Conservation (phyloP, 345 rosid genomes). For the Linum usitatissimum region DNA sequence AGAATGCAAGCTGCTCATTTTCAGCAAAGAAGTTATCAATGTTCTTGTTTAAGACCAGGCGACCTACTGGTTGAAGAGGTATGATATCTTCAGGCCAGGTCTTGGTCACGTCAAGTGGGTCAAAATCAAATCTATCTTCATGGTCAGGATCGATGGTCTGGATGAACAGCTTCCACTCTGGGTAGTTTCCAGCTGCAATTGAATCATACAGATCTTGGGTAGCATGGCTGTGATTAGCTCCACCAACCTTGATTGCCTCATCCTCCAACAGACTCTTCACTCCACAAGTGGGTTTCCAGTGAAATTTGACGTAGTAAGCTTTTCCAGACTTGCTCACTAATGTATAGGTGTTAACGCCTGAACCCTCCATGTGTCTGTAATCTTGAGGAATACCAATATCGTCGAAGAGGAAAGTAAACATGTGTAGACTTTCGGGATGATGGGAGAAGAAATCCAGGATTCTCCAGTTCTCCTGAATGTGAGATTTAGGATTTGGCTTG, state of each 20-base stretch:
- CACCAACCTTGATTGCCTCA: slow-evolving; percentile 84
- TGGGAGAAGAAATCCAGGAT: slow-evolving; percentile 88
- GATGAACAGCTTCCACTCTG: slow-evolving; percentile 82
- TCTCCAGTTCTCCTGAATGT: slow-evolving; percentile 96
- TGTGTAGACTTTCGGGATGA: slow-evolving; percentile 89
- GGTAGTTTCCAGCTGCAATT: slow-evolving; percentile 81
- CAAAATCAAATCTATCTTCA: slow-evolving; percentile 76
- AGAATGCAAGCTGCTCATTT: slow-evolving; percentile 90
- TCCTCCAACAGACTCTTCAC: slow-evolving; percentile 70
- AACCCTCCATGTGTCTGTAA: slow-evolving; percentile 94
- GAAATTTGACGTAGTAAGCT: slow-evolving; percentile 75
- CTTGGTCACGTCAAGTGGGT: slow-evolving; percentile 94
- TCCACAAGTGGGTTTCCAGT: slow-evolving; percentile 97
- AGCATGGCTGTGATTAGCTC: slow-evolving; percentile 94
- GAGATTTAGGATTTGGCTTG: slow-evolving; percentile 96
- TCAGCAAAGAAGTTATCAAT: slow-evolving; percentile 91
- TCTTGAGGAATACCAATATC: slow-evolving; percentile 88
- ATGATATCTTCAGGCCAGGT: slow-evolving; percentile 95
- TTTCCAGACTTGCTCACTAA: slow-evolving; percentile 87
- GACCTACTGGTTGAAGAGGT: slow-evolving; percentile 96
- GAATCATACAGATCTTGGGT: slow-evolving; percentile 91
- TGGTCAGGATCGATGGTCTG: slow-evolving; percentile 79
- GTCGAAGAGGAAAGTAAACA: slow-evolving; percentile 79
- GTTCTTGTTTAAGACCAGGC: slow-evolving; percentile 91
- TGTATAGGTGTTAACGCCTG: slow-evolving; percentile 76